Evolutionary conservation across 2,329 filamentous ascomycete species (phyloP), one percentile per base, ranked within the genome.

Genomic region (Mycogone perniciosa): DNA sequence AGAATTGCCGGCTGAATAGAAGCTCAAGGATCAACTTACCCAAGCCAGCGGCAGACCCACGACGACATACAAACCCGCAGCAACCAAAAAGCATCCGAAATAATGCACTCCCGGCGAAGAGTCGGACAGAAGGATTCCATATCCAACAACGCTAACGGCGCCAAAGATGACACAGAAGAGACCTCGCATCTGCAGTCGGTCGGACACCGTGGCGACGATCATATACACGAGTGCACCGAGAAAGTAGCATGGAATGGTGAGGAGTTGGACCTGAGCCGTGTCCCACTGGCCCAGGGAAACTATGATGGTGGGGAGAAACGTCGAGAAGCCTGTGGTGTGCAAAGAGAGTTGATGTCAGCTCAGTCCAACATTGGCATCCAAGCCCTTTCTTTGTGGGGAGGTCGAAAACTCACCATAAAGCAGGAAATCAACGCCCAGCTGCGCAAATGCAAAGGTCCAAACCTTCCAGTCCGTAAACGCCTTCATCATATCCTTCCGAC

Each of bases 221-320:
- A 91, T 79, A 64, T 89, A 91, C 0, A 77, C 79, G 5, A 84
- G 73, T 0, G 86, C 86, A 4, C 87, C 88, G 4, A 89, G 65
- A 5, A 81, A 80, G 63, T 91, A 91, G 66, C 85, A 89, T 0
- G 88, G 88, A 43, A 92, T 86, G 0, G 88, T 91, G 33, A 91
- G 76, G 31, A 88, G 80, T 64, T 91, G 87, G 5, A 88, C 80
- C 60, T 87, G 75, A 0, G 85, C 79, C 0, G 73, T 72, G 0
- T 79, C 75, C 73, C 85, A 88, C 8, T 59, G 53, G 3, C 85
- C 84, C 46, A 91, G 78, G 4, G 77, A 82, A 39, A 80, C 73
- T 64, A 92, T 89, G 57, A 92, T 91, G 4, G 86, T 89, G 0
- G 88, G 88, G 41, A 92, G 69, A 62, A 91, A 91, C 0, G 85